Percentiles rank a stretch among this genome's conserved stretches.
Conservation (phyloP, 345 rosid genomes). For the Hibiscus tridactylites region DNA sequence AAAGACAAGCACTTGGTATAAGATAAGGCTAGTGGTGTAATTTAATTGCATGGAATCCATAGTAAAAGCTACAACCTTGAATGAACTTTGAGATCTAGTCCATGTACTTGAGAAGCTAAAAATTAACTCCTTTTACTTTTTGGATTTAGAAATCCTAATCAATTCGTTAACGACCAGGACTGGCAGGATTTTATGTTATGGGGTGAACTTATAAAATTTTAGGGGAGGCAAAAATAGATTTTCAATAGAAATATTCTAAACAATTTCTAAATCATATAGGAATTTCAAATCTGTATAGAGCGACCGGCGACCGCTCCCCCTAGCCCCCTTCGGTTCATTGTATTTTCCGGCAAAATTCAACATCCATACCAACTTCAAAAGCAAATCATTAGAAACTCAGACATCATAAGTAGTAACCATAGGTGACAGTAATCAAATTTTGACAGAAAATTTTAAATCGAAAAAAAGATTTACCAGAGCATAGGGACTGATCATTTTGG, state of each 20-base stretch:
- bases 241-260: too few relatives aligned
- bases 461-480: not conserved
- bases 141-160: too few relatives aligned
- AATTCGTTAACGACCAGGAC: too few relatives aligned
- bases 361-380: not conserved
- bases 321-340: not conserved
- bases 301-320: too few relatives aligned
- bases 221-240: too few relatives aligned
- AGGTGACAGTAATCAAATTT: not conserved
- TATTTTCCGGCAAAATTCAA: not conserved
- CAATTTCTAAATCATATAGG: too few relatives aligned
- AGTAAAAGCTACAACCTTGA: not conserved
- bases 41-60: not conserved
- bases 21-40: not conserved
- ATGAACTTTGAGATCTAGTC: not conserved
- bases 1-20: not conserved
- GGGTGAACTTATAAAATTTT: too few relatives aligned
- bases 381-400: not conserved
- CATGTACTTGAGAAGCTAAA: not conserved
- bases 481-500: not conserved
- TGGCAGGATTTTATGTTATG: too few relatives aligned
- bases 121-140: too few relatives aligned
- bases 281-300: too few relatives aligned
- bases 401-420: not conserved
- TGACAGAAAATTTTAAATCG: not conserved